Conservation (phyloP, 2,329 filamentous ascomycete genomes). For the Alternaria conjuncta region DNA sequence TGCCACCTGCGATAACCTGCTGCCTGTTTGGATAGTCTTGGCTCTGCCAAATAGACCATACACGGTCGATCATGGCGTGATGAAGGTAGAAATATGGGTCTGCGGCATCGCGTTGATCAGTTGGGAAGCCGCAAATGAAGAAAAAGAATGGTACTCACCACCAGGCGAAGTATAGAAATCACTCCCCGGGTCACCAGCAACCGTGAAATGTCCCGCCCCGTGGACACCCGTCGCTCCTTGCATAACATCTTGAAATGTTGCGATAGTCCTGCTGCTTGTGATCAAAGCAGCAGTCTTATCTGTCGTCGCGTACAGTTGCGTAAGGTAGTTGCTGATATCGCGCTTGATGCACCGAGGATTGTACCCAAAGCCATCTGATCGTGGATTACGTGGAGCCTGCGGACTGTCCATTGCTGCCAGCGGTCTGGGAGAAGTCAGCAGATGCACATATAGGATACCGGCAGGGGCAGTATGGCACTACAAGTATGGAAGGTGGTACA, state of each 20-base stretch:
- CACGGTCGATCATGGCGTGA: conserved; percentile 57
- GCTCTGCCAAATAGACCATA: conserved; percentile 60
- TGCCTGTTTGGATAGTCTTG: conserved; percentile 50
- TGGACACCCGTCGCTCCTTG: conserved; percentile 51
- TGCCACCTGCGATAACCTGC: conserved; percentile 52
- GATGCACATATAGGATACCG: background rate
- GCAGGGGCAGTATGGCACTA: background rate
- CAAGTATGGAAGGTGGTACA: background rate
- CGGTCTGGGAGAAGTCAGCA: conserved; percentile 21
- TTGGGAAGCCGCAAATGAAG: background rate
- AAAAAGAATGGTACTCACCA: background rate
- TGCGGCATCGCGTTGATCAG: background rate
- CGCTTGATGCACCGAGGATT: conserved; percentile 52
- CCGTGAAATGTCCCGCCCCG: conserved; percentile 54
- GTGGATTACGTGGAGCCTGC: conserved; percentile 44
- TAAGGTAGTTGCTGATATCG: conserved; percentile 44
- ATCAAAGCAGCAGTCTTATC: conserved; percentile 39
- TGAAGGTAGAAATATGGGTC: conserved; percentile 58
- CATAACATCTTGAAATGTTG: conserved; percentile 49
- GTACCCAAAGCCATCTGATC: conserved; percentile 38
- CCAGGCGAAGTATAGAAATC: conserved; percentile 55
- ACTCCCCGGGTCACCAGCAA: conserved; percentile 52
- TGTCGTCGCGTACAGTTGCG: conserved; percentile 33
- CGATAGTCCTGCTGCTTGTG: conserved; percentile 34
- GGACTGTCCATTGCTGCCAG: conserved; percentile 28